A percentile compares a stretch with the other conserved stretches of the same genome.
phyloP scores from a whole-genome alignment of 805 yeast genomes.

The Yarrowia deformans region DNA sequence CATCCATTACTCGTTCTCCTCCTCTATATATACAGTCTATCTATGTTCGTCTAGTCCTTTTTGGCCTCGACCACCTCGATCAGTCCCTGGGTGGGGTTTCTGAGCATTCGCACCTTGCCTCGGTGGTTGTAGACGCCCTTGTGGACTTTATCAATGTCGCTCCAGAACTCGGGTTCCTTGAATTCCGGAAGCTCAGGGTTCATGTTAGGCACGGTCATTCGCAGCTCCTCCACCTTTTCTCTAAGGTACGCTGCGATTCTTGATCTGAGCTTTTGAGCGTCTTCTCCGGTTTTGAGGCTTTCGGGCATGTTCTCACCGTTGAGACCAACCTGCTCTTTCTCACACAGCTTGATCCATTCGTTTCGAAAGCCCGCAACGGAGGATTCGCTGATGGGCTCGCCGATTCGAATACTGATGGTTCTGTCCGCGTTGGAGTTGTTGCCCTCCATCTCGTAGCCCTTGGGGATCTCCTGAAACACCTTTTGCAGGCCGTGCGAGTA shows the following conservation, averaged over 20 bases:
- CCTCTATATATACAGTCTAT: slow-evolving; percentile 19
- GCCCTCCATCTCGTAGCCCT: slow-evolving; percentile 40
- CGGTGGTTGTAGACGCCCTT: slow-evolving; percentile 19
- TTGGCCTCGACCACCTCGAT: slow-evolving; percentile 2
- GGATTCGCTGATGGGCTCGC: slow-evolving; percentile 69
- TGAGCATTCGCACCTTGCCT: slow-evolving; percentile 19
- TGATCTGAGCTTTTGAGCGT: slow-evolving; percentile 72
- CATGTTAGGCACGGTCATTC: slow-evolving; percentile 30
- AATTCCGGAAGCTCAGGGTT: slow-evolving; percentile 19
- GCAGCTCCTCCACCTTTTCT: slow-evolving; percentile 58
- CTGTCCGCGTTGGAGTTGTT: slow-evolving; percentile 64
- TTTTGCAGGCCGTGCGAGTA: slow-evolving; percentile 86
- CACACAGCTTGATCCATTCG: slow-evolving; percentile 72
- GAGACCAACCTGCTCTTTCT: slow-evolving; percentile 60
- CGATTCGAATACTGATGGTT: slow-evolving; percentile 66
- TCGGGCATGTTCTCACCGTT: slow-evolving; percentile 60
- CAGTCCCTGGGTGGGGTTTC: slow-evolving; percentile 22
- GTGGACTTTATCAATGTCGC: slow-evolving; percentile 1
- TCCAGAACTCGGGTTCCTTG: slow-evolving; percentile 35
- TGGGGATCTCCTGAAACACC: slow-evolving; percentile 73
- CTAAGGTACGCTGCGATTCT: slow-evolving; percentile 74
- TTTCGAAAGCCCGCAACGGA: slow-evolving; percentile 66
- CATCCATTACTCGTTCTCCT: no score
- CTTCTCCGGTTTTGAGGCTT: slow-evolving; percentile 67
- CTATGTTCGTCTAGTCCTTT: neutral